phyloP scores from a whole-genome alignment of 768 basidiomycete genomes.

The Porphyrellus cyaneotinctus region DNA sequence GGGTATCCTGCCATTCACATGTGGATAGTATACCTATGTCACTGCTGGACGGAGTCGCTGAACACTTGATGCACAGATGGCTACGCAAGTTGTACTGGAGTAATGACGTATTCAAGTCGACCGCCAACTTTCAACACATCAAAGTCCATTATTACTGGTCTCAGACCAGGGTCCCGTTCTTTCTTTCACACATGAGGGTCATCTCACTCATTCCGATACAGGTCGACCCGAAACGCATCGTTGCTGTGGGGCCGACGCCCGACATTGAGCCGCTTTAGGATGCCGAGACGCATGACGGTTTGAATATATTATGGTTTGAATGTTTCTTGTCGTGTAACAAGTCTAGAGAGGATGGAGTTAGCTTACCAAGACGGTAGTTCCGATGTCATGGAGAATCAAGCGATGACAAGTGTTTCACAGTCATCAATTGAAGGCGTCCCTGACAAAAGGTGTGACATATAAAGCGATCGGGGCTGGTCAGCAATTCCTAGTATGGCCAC shows the following conservation, averaged over 20 bases:
- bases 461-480: too few species aligned
- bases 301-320: too few species aligned
- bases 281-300: too few species aligned
- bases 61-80: conserved; percentile 49
- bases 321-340: too few species aligned
- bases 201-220: conserved; percentile 26
- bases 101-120: conserved; percentile 76
- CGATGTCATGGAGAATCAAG: too few species aligned
- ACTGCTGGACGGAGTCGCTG: background rate
- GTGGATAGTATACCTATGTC: conserved; percentile 23
- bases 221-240: conserved; percentile 77
- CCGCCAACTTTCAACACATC: conserved; percentile 84
- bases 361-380: too few species aligned
- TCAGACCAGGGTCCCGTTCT: conserved; percentile 20
- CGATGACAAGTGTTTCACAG: too few species aligned
- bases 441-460: too few species aligned
- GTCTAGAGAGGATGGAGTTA: too few species aligned
- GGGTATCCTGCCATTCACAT: conserved; percentile 82
- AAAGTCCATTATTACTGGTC: conserved; percentile 43
- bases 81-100: conserved; percentile 90
- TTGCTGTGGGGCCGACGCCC: conserved; percentile 72
- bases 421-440: too few species aligned
- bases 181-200: background rate
- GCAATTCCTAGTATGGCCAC: too few species aligned
- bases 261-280: conserved; percentile 57